Evolutionary conservation across 2,329 filamentous ascomycete species (phyloP).

Genomic region (Scleromitrula shiraiana): DNA sequence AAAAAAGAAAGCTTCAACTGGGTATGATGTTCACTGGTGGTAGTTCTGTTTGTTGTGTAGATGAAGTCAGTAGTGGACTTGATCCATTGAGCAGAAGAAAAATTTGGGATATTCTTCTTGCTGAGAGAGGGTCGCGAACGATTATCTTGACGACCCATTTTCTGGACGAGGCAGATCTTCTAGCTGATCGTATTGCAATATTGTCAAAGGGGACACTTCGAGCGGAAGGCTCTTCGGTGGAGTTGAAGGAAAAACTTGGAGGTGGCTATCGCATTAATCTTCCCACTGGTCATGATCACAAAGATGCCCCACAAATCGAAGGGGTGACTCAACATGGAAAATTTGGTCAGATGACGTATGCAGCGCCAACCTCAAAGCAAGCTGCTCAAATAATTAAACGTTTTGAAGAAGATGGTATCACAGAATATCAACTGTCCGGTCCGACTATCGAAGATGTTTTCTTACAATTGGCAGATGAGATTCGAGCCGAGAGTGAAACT

Average conservation of each 20-base stretch:
- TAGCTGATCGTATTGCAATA: conserved; percentile 83
- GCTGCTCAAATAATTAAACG: conserved; percentile 64
- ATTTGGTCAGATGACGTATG: conserved; percentile 67
- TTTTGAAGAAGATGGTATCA: conserved; percentile 58
- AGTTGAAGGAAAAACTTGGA: conserved; percentile 73
- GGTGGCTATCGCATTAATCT: conserved; percentile 79
- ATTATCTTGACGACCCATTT: conserved; percentile 90
- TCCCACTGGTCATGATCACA: conserved; percentile 47
- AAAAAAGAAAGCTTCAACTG: conserved; percentile 86
- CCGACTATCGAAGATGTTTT: conserved; percentile 94
- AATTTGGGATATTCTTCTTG: conserved; percentile 88
- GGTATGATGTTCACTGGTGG: conserved; percentile 95
- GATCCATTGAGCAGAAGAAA: conserved; percentile 82
- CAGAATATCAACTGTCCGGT: conserved; percentile 77
- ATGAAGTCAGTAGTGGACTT: conserved; percentile 83
- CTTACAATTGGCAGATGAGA: conserved; percentile 74
- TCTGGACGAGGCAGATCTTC: conserved; percentile 82
- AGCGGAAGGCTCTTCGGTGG: conserved; percentile 75
- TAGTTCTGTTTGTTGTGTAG: conserved; percentile 79
- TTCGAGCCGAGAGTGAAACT: conserved; percentile 43
- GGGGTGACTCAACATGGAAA: conserved; percentile 49
- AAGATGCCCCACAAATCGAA: conserved; percentile 41
- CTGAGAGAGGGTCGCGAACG: conserved; percentile 72
- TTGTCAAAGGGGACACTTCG: conserved; percentile 77
- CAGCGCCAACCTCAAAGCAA: conserved; percentile 58